Conservation (phyloP, 495 filamentous ascomycete genomes). For the Rostrohypoxylon terebratum region DNA sequence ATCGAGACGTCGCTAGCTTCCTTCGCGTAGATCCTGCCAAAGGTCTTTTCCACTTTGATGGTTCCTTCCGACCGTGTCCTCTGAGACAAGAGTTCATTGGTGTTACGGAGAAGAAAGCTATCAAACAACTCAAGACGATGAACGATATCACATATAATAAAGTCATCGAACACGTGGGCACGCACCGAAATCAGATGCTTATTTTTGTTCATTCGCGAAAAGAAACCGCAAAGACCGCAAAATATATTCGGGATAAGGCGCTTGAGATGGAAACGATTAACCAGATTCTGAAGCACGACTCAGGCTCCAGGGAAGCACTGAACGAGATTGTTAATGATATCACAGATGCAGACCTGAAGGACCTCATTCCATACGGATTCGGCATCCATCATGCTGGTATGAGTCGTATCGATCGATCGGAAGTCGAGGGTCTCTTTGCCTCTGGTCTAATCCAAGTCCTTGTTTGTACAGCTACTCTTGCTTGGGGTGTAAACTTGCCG, state of each 20-base stretch:
- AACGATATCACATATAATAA: conserved; percentile 99
- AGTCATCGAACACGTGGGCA: conserved; percentile 94
- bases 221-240: conserved; percentile 96
- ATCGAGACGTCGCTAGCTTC: conserved; percentile 95
- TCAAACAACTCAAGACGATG: conserved; percentile 99
- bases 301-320: conserved; percentile 88
- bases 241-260: conserved; percentile 95
- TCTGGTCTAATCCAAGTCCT: conserved; percentile 93
- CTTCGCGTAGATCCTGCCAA: conserved; percentile 87
- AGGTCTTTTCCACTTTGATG: conserved; percentile 96
- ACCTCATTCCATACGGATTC: conserved; percentile 94
- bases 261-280: conserved; percentile 96
- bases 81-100: conserved; percentile 97
- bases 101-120: conserved; percentile 96
- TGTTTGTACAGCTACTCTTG: conserved; percentile 94
- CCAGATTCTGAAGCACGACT: conserved; percentile 92
- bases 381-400: conserved; percentile 99
- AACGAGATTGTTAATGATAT: conserved; percentile 86
- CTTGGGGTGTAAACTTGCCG: conserved; percentile 95
- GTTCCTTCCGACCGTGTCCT: conserved; percentile 91
- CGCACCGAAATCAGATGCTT: conserved; percentile 93
- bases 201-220: conserved; percentile 99
- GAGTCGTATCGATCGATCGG: conserved; percentile 89
- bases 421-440: conserved; percentile 93
- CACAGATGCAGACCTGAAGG: conserved; percentile 89